A percentile compares a stretch with the other conserved stretches of the same genome.
phyloP scores from a whole-genome alignment of 805 yeast genomes.

The Starmerella vitae region DNA sequence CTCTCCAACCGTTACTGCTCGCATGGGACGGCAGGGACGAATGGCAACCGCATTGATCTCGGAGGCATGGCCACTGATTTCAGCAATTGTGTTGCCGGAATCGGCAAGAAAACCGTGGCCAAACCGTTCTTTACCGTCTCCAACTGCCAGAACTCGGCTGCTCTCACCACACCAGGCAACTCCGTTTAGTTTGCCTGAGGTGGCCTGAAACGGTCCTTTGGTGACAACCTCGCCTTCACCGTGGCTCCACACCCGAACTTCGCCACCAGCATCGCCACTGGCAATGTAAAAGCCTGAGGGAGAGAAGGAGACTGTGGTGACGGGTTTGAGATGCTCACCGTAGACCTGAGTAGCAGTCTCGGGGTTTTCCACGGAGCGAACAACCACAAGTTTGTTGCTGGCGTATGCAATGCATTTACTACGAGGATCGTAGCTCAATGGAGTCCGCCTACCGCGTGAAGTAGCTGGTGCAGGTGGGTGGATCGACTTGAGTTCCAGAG shows the following conservation, averaged over 20 bases:
- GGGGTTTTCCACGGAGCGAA: slow-evolving; percentile 52
- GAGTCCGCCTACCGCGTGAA: slow-evolving; percentile 52
- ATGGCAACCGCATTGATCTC: slow-evolving; percentile 73
- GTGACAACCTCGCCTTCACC: slow-evolving; percentile 44
- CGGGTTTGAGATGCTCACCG: slow-evolving; percentile 51
- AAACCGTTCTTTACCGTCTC: slow-evolving; percentile 79
- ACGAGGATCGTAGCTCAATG: slow-evolving; percentile 57
- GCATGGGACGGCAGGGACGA: slow-evolving; percentile 74
- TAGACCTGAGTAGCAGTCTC: slow-evolving; percentile 43
- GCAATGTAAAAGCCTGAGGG: slow-evolving; percentile 87
- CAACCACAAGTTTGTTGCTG: slow-evolving; percentile 61
- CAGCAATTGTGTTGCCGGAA: slow-evolving; percentile 94
- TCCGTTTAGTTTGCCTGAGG: slow-evolving; percentile 69
- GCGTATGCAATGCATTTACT: slow-evolving; percentile 68
- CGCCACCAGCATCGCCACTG: slow-evolving; percentile 84
- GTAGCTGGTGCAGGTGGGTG: slow-evolving; percentile 77
- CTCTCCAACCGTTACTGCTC: slow-evolving; percentile 87
- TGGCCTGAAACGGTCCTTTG: slow-evolving; percentile 69
- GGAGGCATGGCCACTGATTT: slow-evolving; percentile 82
- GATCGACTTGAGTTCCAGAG: slow-evolving; percentile 21
- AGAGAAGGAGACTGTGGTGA: slow-evolving; percentile 75
- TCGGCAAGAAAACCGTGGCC: slow-evolving; percentile 92
- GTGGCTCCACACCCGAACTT: slow-evolving; percentile 62
- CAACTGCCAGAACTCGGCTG: slow-evolving; percentile 79
- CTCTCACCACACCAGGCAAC: slow-evolving; percentile 88